phyloP scores from a whole-genome alignment of 2,329 filamentous ascomycete species.

The Aureobasidium leucospermi region DNA sequence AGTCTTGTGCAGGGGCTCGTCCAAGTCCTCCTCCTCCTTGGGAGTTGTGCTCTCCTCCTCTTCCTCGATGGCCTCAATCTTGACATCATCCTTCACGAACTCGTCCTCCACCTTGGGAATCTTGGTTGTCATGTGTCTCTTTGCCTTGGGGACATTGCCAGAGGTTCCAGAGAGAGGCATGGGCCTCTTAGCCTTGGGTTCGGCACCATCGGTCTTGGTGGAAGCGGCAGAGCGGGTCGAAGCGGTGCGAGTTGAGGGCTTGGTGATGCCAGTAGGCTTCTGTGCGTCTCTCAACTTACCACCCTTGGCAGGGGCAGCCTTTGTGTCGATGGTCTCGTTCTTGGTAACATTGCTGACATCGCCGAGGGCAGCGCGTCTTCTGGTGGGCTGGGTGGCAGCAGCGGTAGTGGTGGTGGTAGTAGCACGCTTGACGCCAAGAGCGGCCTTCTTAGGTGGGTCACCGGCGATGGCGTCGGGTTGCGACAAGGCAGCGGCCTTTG shows the following conservation, averaged over 20 bases:
- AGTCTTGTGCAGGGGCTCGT: slow-evolving; percentile 24
- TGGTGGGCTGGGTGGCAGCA: slow-evolving; percentile 41
- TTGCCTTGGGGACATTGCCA: slow-evolving; percentile 55
- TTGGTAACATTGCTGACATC: slow-evolving; percentile 96
- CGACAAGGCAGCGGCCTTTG: slow-evolving; percentile 70
- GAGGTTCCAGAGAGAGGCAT: slow-evolving; percentile 65
- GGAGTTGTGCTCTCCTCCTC: slow-evolving; percentile 24
- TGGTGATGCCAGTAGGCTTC: slow-evolving; percentile 76
- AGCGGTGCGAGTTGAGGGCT: slow-evolving; percentile 50
- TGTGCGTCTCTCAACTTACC: slow-evolving; percentile 47
- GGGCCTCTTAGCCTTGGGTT: slow-evolving; percentile 61
- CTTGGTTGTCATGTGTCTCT: slow-evolving; percentile 52
- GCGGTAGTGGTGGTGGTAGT: slow-evolving; percentile 30
- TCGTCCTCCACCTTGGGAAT: slow-evolving; percentile 52
- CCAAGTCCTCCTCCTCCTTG: slow-evolving; percentile 28
- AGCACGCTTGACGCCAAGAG: slow-evolving; percentile 37
- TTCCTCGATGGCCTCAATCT: slow-evolving; percentile 33
- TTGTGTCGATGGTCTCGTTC: slow-evolving; percentile 61
- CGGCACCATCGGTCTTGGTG: slow-evolving; percentile 45
- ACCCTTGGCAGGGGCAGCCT: slow-evolving; percentile 50
- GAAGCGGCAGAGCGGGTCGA: slow-evolving; percentile 57
- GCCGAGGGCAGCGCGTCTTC: slow-evolving; percentile 78
- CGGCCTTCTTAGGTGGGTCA: slow-evolving; percentile 48
- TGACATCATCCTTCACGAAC: slow-evolving; percentile 48
- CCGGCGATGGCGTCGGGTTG: slow-evolving; percentile 45